phyloP scores from a whole-genome alignment of 2,329 filamentous ascomycete genomes.

The Penicillium rolfsii region DNA sequence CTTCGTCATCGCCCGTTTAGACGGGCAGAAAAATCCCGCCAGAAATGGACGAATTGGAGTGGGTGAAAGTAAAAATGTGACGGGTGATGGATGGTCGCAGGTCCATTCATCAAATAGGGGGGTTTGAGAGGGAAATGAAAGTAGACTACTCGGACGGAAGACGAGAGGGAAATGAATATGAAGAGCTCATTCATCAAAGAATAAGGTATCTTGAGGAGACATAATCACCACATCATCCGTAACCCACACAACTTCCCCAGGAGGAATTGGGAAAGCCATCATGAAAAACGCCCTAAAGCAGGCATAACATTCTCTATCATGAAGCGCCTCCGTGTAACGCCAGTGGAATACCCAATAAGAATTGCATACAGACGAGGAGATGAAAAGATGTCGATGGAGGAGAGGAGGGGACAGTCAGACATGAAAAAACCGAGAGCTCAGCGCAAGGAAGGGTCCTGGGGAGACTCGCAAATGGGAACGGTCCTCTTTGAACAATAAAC shows the following conservation, averaged over 20 bases:
- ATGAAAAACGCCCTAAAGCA: slow-evolving; percentile 20
- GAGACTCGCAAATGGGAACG: neutral
- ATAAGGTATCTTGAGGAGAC: neutral
- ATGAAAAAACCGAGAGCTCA: neutral
- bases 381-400: slow-evolving; percentile 15
- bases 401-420: slow-evolving; percentile 6
- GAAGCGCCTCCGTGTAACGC: slow-evolving; percentile 34
- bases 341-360: slow-evolving; percentile 28
- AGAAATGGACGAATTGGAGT: slow-evolving; percentile 8
- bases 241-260: neutral
- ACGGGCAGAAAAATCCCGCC: slow-evolving; percentile 29
- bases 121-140: neutral
- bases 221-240: neutral
- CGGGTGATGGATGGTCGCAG: neutral
- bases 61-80: neutral
- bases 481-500: neutral
- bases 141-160: neutral
- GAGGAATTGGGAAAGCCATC: neutral
- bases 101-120: neutral
- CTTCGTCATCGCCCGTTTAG: slow-evolving; percentile 39
- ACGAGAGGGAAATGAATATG: neutral
- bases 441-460: neutral
- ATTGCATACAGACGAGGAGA: slow-evolving; percentile 20
- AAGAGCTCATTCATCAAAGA: neutral
- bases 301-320: slow-evolving; percentile 39